Percentiles rank a stretch among this genome's conserved stretches.
phyloP scores from a whole-genome alignment of 2,329 filamentous ascomycete species.

The Aspergillus caelatus region DNA sequence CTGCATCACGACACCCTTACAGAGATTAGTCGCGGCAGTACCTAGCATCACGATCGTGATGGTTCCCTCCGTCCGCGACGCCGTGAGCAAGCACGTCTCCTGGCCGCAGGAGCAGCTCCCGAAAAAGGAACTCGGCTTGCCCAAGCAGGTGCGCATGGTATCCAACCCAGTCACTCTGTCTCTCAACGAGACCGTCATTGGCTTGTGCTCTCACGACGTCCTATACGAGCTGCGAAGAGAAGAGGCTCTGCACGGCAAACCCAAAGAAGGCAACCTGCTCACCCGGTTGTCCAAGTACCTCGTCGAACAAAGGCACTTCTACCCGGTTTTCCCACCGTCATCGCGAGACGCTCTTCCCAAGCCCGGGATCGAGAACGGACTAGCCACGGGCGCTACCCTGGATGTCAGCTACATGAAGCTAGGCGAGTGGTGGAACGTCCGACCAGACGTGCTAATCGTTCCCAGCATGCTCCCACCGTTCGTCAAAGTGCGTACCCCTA shows the following conservation, averaged over 20 bases:
- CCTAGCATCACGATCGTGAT: constrained; percentile 82
- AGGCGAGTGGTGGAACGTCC: constrained; percentile 84
- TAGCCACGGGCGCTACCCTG: constrained; percentile 73
- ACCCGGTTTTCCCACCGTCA: constrained; percentile 82
- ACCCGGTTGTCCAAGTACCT: constrained; percentile 75
- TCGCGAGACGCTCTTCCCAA: constrained; percentile 69
- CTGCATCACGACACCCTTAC: constrained; percentile 73
- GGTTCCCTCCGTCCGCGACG: constrained; percentile 79
- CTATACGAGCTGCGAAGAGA: constrained; percentile 79
- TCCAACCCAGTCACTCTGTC: constrained; percentile 89
- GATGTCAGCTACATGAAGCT: constrained; percentile 85
- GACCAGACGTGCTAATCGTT: constrained; percentile 80
- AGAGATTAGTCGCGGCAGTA: constrained; percentile 68
- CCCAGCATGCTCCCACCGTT: constrained; percentile 85
- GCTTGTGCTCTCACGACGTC: constrained; percentile 80
- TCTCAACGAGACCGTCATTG: constrained; percentile 83
- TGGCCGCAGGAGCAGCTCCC: constrained; percentile 80
- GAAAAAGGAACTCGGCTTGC: constrained; percentile 73
- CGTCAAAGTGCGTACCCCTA: constrained; percentile 68
- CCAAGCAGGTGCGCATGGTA: constrained; percentile 74
- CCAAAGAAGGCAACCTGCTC: constrained; percentile 63
- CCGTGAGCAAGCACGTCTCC: constrained; percentile 78
- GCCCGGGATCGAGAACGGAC: constrained; percentile 61
- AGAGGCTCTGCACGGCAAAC: constrained; percentile 64
- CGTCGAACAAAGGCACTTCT: constrained; percentile 88